phyloP scores from a whole-genome alignment of 345 rosid species.

The Psidium guajava region DNA sequence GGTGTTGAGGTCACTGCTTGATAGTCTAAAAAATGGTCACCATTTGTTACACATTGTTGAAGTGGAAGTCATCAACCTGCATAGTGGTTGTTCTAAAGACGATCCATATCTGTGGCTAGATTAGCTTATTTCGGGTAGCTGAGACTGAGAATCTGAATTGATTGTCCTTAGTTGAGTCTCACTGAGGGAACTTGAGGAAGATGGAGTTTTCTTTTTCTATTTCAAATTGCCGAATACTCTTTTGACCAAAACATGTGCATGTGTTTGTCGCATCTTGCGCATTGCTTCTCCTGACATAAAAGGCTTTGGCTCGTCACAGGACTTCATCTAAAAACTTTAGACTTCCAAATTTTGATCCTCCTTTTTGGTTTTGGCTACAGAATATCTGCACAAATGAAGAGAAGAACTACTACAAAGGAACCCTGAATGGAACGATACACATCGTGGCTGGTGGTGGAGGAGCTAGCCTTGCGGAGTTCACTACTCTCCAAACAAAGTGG shows the following conservation, averaged over 20 bases:
- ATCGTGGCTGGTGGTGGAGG: constrained; percentile 88
- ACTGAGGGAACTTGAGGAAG: background rate
- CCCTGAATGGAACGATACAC: constrained; percentile 63
- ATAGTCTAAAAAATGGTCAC: background rate
- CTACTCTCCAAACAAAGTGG: constrained; percentile 40
- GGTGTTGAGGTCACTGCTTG: background rate
- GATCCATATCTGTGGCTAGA: background rate
- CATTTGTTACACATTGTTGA: background rate
- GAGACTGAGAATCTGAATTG: background rate
- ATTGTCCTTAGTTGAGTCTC: background rate
- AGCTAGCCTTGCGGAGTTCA: constrained; percentile 48
- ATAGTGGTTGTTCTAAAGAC: background rate
- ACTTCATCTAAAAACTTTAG: background rate
- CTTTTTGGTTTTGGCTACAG: constrained; percentile 16
- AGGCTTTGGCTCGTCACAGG: background rate
- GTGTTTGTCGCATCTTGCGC: background rate
- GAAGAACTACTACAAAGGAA: constrained; percentile 50
- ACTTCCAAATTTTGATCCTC: background rate
- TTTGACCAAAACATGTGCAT: background rate
- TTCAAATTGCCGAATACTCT: background rate
- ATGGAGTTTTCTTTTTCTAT: background rate
- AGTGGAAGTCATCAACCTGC: background rate
- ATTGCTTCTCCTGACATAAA: background rate
- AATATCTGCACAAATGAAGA: constrained; percentile 51
- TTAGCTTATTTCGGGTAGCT: background rate